Evolutionary conservation across 352 stramenopile species (phyloP).

Genomic region (Phytophthora ohioensis): DNA sequence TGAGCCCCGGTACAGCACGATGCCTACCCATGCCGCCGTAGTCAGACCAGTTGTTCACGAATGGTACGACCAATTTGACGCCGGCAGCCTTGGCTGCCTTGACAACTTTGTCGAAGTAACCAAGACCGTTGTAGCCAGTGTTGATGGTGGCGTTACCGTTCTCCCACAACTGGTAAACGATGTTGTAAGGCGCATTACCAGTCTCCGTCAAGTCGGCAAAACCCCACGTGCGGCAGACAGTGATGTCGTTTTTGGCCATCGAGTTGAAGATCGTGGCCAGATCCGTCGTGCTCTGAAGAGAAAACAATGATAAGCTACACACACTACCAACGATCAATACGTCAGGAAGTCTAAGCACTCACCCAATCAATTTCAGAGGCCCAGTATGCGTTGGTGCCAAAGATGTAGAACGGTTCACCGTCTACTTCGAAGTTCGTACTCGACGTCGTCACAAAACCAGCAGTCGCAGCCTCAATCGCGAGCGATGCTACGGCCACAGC

Average conservation of each 20-base stretch:
- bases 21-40: constrained; percentile 42
- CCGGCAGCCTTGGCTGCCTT: constrained; percentile 42
- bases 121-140: constrained; percentile 38
- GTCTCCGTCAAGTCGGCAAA: constrained; percentile 34
- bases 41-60: constrained; percentile 52
- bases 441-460: constrained; percentile 43
- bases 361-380: constrained; percentile 42
- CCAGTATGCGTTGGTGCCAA: constrained; percentile 47
- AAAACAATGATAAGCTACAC: neutral
- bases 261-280: constrained; percentile 41
- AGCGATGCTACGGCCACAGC: constrained; percentile 19
- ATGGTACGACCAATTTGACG: constrained; percentile 44
- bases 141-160: constrained; percentile 40
- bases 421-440: constrained; percentile 40
- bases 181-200: constrained; percentile 32
- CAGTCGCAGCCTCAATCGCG: constrained; percentile 8
- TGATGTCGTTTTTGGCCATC: constrained; percentile 42
- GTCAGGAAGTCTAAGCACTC: neutral
- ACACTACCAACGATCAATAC: neutral
- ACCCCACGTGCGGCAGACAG: constrained; percentile 36
- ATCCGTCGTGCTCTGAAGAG: constrained; percentile 28
- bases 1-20: too few relatives aligned
- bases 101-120: constrained; percentile 43
- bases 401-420: constrained; percentile 42
- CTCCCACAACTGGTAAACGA: constrained; percentile 45